Conservation (phyloP, 441 rosid genomes). For the Eruca vesicaria region DNA sequence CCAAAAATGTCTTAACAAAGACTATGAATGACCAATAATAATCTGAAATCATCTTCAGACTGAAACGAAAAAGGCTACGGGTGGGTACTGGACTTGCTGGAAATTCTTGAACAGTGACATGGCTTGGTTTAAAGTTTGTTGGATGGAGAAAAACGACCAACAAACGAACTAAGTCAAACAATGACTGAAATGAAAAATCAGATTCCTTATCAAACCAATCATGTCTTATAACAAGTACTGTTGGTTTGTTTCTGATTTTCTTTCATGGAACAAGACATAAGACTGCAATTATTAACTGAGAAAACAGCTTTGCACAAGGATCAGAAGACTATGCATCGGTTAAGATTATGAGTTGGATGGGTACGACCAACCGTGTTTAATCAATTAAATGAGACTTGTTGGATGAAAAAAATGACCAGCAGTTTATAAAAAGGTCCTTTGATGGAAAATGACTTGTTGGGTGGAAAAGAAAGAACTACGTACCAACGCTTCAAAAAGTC, state of each 20-base stretch:
- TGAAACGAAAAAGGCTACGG: neutral
- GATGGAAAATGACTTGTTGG: neutral
- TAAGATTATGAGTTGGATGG: neutral
- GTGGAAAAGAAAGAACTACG: neutral
- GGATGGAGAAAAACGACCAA: neutral
- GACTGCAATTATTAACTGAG: neutral
- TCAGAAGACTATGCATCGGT: neutral
- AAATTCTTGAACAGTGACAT: neutral
- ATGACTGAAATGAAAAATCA: neutral
- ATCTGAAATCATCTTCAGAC: neutral
- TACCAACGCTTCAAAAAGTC: neutral
- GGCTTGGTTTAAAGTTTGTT: neutral
- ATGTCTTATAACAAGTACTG: neutral
- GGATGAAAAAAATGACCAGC: neutral
- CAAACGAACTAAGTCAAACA: neutral
- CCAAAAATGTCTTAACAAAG: no score
- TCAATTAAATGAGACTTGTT: neutral
- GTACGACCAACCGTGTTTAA: neutral
- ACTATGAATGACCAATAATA: no score
- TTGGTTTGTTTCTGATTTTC: neutral
- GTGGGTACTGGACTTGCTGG: no score
- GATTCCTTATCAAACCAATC: neutral
- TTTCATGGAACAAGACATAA: neutral
- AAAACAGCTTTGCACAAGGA: neutral
- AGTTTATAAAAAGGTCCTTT: neutral